These are phyloP conservation scores for Psilocybe cubensis DNA, from an alignment of 768 basidiomycete species.

Conservation along the genomic window DNA sequence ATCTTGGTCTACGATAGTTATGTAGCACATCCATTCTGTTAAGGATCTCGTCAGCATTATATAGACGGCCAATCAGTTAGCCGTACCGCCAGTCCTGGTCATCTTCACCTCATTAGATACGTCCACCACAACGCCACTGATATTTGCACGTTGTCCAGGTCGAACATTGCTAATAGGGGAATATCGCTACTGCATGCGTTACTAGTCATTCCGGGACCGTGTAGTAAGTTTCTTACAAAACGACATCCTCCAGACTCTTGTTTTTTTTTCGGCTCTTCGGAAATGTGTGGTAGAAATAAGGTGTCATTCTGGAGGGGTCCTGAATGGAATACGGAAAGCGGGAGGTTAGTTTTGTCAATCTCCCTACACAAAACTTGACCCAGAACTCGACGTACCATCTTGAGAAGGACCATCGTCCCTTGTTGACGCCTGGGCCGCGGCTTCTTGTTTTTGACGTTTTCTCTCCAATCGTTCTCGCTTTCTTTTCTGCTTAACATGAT, in stretches of 20 bases:
- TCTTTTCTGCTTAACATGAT: not conserved
- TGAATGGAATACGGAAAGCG: no score
- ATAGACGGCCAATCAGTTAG: not conserved
- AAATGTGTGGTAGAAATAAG: not conserved
- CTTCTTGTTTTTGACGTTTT: slow-evolving; percentile 11
- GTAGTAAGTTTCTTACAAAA: not conserved
- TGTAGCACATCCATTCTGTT: slow-evolving; percentile 48
- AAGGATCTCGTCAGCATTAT: not conserved
- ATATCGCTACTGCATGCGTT: slow-evolving; percentile 12
- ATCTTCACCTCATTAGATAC: slow-evolving; percentile 18
- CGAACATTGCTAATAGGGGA: slow-evolving; percentile 19
- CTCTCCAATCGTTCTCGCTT: slow-evolving; percentile 4
- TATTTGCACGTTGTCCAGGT: slow-evolving; percentile 12
- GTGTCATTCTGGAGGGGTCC: no score
- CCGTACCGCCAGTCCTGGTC: slow-evolving; percentile 27
- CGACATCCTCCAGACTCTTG: not conserved
- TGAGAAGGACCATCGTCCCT: no score
- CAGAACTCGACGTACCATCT: not conserved
- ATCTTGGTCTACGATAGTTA: slow-evolving; percentile 59
- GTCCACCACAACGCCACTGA: slow-evolving; percentile 28
- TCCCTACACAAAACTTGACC: no score
- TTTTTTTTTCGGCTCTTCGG: not conserved
- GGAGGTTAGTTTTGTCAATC: no score
- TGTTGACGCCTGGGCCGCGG: not conserved
- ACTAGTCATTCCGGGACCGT: not conserved